Conservation (phyloP, 768 basidiomycete genomes). For the Suillus plorans region DNA sequence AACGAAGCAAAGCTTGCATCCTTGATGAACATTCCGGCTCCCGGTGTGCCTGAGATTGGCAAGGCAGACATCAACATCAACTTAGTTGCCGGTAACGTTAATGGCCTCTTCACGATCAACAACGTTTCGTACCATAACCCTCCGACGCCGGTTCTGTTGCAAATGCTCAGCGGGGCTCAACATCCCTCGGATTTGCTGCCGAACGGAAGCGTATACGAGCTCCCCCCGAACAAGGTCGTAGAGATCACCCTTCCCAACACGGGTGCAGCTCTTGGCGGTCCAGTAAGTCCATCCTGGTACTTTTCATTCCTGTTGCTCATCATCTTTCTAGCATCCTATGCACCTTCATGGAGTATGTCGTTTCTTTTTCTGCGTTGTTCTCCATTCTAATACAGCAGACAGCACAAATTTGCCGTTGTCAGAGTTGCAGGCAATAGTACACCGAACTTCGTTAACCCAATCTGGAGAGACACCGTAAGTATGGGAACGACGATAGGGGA, state of each 20-base stretch:
- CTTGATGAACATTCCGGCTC: conserved; percentile 24
- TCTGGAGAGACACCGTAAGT: conserved; percentile 34
- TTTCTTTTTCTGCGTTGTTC: background rate
- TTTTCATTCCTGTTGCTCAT: background rate
- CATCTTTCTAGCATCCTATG: conserved; percentile 32
- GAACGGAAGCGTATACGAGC: conserved; percentile 42
- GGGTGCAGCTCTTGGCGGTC: conserved; percentile 29
- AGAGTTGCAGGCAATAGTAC: conserved; percentile 30
- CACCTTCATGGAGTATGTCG: conserved; percentile 40
- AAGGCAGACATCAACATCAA: conserved; percentile 33
- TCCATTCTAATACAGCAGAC: background rate
- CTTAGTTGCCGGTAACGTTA: conserved; percentile 19
- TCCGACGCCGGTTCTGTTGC: conserved; percentile 51
- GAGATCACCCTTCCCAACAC: conserved; percentile 46
- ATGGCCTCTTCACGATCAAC: conserved; percentile 28
- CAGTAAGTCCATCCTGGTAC: conserved; percentile 19
- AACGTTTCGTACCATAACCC: conserved; percentile 38
- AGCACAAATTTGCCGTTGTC: conserved; percentile 42
- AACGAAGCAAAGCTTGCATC: conserved; percentile 36
- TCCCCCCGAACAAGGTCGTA: conserved; percentile 47
- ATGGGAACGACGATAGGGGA: conserved; percentile 31
- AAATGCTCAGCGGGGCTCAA: conserved; percentile 55
- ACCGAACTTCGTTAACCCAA: conserved; percentile 37
- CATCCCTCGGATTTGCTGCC: conserved; percentile 53
- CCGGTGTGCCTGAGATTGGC: conserved; percentile 31